Conservation (phyloP, 2,329 filamentous ascomycete species). For the Cytospora schulzeri region DNA sequence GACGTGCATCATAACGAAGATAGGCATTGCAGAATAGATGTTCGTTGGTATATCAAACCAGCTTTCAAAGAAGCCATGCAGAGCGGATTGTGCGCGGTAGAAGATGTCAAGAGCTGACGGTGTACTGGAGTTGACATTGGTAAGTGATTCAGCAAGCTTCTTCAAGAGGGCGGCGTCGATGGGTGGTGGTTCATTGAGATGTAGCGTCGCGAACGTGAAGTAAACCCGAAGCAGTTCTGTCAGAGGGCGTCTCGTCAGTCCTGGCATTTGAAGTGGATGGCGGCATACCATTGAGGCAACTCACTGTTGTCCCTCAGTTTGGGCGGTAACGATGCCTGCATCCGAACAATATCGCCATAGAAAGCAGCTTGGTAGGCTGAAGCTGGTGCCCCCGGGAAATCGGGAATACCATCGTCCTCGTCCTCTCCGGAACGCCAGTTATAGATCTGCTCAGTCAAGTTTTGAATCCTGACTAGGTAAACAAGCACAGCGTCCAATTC, state of each 20-base stretch:
- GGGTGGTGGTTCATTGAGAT: conserved; percentile 51
- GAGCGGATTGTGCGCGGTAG: conserved; percentile 49
- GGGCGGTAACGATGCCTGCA: conserved; percentile 41
- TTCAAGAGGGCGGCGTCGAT: conserved; percentile 45
- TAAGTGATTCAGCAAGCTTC: conserved; percentile 47
- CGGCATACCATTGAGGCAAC: conserved; percentile 26
- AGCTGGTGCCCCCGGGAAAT: conserved; percentile 43
- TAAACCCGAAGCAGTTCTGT: conserved; percentile 45
- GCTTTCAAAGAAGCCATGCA: conserved; percentile 52
- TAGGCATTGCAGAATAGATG: conserved; percentile 49
- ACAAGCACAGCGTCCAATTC: conserved; percentile 50
- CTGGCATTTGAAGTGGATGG: background rate
- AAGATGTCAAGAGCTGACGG: conserved; percentile 52
- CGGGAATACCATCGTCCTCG: conserved; percentile 37
- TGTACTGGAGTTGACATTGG: conserved; percentile 32
- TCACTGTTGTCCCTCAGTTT: conserved; percentile 43
- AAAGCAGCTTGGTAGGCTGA: conserved; percentile 51
- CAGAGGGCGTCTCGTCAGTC: background rate
- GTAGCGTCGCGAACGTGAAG: conserved; percentile 44
- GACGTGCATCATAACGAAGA: conserved; percentile 48
- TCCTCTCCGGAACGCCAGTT: conserved; percentile 43
- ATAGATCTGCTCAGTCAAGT: conserved; percentile 53
- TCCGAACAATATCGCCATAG: conserved; percentile 47
- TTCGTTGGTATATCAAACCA: conserved; percentile 48
- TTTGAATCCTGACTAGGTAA: conserved; percentile 51